Percentiles rank a stretch among this genome's conserved stretches.
Evolutionary conservation across 148 eudicot genomes (phyloP).

Genomic region (Rhododendron molle): DNA sequence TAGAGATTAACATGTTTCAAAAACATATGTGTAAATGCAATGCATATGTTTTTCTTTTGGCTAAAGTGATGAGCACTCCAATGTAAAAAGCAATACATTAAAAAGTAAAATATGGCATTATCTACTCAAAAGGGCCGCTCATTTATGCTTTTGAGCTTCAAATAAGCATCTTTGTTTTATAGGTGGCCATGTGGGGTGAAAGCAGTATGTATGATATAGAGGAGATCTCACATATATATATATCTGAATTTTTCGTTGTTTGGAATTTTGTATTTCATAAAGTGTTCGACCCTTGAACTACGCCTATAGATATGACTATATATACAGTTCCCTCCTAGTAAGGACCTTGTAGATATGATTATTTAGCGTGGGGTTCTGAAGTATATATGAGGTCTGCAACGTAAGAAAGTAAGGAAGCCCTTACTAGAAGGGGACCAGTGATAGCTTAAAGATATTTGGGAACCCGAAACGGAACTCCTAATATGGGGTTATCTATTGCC

Average conservation of each 20-base stretch:
- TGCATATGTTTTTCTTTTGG: constrained; percentile 21
- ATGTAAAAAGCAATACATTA: constrained; percentile 26
- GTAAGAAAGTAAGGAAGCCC: too few relatives aligned
- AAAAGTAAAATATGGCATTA: constrained; percentile 71
- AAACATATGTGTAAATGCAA: not conserved
- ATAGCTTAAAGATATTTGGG: too few relatives aligned
- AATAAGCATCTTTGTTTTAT: constrained; percentile 50
- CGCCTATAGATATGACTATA: too few relatives aligned
- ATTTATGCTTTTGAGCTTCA: constrained; percentile 53
- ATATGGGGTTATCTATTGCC: too few relatives aligned
- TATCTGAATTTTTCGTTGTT: not conserved
- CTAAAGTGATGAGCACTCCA: constrained; percentile 47
- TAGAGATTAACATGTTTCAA: not conserved
- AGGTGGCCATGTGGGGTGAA: constrained; percentile 53
- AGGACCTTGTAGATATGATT: too few relatives aligned
- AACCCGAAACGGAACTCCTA: too few relatives aligned
- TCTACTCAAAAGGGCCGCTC: constrained; percentile 63
- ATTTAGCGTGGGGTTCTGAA: too few relatives aligned
- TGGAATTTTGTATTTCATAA: too few relatives aligned
- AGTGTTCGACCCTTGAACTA: too few relatives aligned
- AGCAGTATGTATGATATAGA: constrained; percentile 6
- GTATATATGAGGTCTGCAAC: too few relatives aligned
- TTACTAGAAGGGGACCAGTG: too few relatives aligned
- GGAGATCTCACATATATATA: not conserved
- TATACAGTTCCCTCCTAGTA: too few relatives aligned